These are phyloP conservation scores for Vanilla planifolia DNA, from an alignment of 106 monocot species.

Conservation along the genomic window DNA sequence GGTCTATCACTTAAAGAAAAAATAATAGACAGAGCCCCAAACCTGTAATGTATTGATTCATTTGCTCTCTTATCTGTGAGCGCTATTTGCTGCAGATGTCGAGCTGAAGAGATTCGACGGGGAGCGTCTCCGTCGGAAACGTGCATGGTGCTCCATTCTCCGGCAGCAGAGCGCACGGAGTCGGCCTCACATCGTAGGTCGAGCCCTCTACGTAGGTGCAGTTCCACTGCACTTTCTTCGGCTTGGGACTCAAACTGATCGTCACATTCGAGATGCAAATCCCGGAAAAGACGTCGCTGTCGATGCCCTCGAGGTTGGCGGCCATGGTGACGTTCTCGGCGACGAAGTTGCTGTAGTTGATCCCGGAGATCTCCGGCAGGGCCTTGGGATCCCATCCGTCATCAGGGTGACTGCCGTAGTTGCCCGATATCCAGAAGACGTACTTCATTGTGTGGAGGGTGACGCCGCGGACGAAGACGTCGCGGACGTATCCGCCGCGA, in stretches of 20 bases:
- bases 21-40: no score
- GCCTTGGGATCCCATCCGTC: conserved; percentile 61
- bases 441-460: conserved; percentile 67
- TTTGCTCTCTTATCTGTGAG: no score
- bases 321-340: conserved; percentile 66
- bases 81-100: conserved; percentile 1
- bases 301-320: conserved; percentile 62
- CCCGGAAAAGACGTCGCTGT: conserved; percentile 48
- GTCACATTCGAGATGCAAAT: conserved; percentile 88
- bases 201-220: conserved; percentile 56
- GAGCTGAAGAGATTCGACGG: conserved; percentile 33
- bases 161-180: conserved; percentile 27
- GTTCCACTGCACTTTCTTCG: conserved; percentile 67
- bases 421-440: conserved; percentile 84
- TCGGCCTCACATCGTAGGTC: conserved; percentile 31
- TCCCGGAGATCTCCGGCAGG: conserved; percentile 48
- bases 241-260: conserved; percentile 29
- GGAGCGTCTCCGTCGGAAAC: conserved; percentile 29
- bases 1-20: no score
- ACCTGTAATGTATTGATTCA: no score
- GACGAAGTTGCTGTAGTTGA: conserved; percentile 70
- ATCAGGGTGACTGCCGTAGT: conserved; percentile 70
- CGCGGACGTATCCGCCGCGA: conserved; percentile 60
- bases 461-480: conserved; percentile 59
- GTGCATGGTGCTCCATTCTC: conserved; percentile 30